Conservation (phyloP, 179 eudicot species). For the Spergularia azorica region DNA sequence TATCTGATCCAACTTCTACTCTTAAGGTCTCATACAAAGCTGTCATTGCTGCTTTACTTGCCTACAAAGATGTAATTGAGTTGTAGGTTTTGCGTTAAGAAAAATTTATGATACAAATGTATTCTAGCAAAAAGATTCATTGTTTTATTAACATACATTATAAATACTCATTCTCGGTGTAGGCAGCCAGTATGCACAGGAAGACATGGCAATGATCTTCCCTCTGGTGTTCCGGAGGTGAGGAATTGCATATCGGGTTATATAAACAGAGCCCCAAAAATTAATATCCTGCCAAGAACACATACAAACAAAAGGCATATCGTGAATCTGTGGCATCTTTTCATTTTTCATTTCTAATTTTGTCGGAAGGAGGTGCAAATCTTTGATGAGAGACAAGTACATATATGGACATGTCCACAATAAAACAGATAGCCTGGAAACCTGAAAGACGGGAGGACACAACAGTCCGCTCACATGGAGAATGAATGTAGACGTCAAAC, state of each 20-base stretch:
- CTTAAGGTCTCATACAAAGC: constrained; percentile 36
- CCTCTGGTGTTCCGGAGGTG: constrained; percentile 53
- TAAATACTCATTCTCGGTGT: constrained; percentile 57
- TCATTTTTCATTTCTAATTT: too few species aligned
- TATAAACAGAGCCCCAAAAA: constrained; percentile 65
- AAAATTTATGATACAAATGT: too few species aligned
- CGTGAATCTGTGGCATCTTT: too few species aligned
- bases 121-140: not conserved
- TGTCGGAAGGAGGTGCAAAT: too few species aligned
- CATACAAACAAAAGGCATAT: not conserved
- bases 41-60: constrained; percentile 42
- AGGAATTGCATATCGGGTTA: constrained; percentile 49
- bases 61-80: constrained; percentile 18
- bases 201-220: constrained; percentile 55
- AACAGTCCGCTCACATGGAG: too few species aligned
- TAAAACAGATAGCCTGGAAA: too few species aligned
- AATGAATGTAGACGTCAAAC: too few species aligned
- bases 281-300: constrained; percentile 43
- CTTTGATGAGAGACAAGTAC: too few species aligned
- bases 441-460: too few species aligned
- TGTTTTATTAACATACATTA: constrained; percentile 36
- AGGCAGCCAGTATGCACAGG: constrained; percentile 47
- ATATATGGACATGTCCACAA: too few species aligned
- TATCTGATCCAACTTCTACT: constrained; percentile 39
- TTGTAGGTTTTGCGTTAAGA: too few species aligned